Evolutionary conservation across 176 grass and related monocot genomes (phyloP).

Genomic region (Echinochloa phyllopogon): DNA sequence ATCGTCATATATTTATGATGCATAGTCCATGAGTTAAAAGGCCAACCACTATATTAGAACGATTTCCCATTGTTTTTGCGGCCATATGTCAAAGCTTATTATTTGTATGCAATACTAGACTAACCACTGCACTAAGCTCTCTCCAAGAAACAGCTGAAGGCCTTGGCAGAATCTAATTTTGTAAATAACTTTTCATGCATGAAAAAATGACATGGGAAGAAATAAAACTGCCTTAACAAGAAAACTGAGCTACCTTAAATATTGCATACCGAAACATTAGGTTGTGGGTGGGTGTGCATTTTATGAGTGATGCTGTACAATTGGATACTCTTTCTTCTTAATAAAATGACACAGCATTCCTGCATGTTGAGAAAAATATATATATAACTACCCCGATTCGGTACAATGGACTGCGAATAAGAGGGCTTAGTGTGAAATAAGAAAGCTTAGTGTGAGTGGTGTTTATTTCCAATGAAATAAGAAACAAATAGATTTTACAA

Average conservation of each 20-base stretch:
- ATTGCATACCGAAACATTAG: background rate
- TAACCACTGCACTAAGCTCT: constrained; percentile 8
- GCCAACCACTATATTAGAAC: background rate
- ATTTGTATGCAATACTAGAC: constrained; percentile 9
- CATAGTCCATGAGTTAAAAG: background rate
- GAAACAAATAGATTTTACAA: background rate
- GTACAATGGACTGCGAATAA: background rate
- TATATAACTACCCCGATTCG: background rate
- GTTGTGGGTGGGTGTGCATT: background rate
- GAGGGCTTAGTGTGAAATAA: background rate
- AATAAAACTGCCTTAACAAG: background rate
- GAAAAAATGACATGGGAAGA: constrained; percentile 1
- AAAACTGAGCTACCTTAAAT: background rate
- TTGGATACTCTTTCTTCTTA: background rate
- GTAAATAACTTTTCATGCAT: background rate
- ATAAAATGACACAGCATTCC: background rate
- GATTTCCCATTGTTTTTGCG: background rate
- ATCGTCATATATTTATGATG: constrained; percentile 24
- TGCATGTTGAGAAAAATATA: background rate
- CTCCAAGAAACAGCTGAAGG: background rate
- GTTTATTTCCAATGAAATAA: constrained; percentile 3
- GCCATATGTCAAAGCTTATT: constrained; percentile 5
- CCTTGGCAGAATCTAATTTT: background rate
- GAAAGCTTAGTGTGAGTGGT: too few relatives aligned
- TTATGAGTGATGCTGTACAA: background rate